Evolutionary conservation across 2,329 filamentous ascomycete species (phyloP).

Genomic region (Tolypocladium tropicale): DNA sequence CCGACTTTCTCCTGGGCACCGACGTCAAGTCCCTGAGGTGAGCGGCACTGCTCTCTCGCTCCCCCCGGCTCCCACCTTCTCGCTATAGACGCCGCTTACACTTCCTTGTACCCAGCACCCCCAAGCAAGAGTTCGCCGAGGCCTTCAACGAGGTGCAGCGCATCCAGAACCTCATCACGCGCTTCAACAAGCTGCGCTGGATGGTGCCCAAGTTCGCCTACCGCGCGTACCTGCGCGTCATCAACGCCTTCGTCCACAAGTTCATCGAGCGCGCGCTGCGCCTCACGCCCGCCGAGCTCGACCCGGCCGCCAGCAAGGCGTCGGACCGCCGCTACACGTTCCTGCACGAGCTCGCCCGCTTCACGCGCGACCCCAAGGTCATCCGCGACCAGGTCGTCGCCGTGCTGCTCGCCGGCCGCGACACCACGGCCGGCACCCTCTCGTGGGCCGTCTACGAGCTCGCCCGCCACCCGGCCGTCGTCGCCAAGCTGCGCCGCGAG

Average conservation of each 20-base stretch:
- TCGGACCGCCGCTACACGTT: constrained; percentile 66
- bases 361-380: constrained; percentile 61
- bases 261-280: constrained; percentile 68
- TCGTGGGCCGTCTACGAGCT: constrained; percentile 80
- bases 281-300: constrained; percentile 59
- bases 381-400: constrained; percentile 79
- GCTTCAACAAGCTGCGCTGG: constrained; percentile 51
- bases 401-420: constrained; percentile 73
- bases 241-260: constrained; percentile 66
- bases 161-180: constrained; percentile 57
- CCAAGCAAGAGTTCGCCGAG: constrained; percentile 60
- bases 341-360: constrained; percentile 71
- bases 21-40: constrained; percentile 56
- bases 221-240: constrained; percentile 50
- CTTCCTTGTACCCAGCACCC: constrained; percentile 28
- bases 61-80: too few relatives aligned
- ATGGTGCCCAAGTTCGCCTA: constrained; percentile 57
- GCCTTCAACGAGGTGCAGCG: constrained; percentile 72
- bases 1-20: constrained; percentile 74
- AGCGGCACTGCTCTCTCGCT: constrained; percentile 2
- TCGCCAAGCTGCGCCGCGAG: constrained; percentile 61
- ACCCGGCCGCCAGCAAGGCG: constrained; percentile 46
- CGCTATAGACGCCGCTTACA: too few relatives aligned
- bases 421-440: constrained; percentile 76
- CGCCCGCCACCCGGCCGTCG: constrained; percentile 55